Conservation (phyloP, 2,329 filamentous ascomycete species). For the Elsinoe arachidis region DNA sequence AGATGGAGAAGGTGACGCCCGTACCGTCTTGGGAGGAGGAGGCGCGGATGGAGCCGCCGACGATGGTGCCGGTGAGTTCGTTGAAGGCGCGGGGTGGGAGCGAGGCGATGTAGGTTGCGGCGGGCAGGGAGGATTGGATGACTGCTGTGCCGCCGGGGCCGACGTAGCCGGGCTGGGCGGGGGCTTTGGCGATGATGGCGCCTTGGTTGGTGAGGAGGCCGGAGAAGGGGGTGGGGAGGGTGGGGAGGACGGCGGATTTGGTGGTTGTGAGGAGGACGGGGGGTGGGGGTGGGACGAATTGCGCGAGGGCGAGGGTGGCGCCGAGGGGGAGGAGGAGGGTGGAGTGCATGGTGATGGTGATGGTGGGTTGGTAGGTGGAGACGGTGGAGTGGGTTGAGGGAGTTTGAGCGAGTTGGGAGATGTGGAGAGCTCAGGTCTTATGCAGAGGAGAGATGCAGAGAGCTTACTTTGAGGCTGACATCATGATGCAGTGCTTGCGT, state of each 20-base stretch:
- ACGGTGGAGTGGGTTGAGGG: not conserved
- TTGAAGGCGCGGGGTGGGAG: constrained; percentile 15
- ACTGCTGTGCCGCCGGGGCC: constrained; percentile 4
- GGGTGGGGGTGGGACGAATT: constrained; percentile 9
- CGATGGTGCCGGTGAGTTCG: constrained; percentile 15
- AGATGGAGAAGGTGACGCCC: constrained; percentile 14
- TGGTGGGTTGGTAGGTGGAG: not conserved
- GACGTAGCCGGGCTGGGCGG: constrained; percentile 11
- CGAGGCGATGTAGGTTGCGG: constrained; percentile 14
- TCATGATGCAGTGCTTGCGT: constrained; percentile 3
- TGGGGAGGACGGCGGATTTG: constrained; percentile 15
- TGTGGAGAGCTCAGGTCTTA: not conserved
- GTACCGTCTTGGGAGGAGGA: not conserved
- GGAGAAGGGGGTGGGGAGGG: constrained; percentile 16
- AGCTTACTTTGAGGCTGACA: not conserved
- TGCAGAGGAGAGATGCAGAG: not conserved
- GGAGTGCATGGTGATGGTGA: not conserved
- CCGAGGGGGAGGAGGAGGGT: not conserved
- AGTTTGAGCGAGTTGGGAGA: not conserved
- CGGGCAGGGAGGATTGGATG: constrained; percentile 10
- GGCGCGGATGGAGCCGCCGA: constrained; percentile 14
- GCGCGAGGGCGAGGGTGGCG: constrained; percentile 10
- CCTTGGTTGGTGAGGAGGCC: constrained; percentile 18
- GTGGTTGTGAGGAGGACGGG: constrained; percentile 12
- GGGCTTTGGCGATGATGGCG: constrained; percentile 17